Evolutionary conservation across 805 yeast species (phyloP), one percentile per base, ranked within the genome.

Genomic region (Starmerella sp.): DNA sequence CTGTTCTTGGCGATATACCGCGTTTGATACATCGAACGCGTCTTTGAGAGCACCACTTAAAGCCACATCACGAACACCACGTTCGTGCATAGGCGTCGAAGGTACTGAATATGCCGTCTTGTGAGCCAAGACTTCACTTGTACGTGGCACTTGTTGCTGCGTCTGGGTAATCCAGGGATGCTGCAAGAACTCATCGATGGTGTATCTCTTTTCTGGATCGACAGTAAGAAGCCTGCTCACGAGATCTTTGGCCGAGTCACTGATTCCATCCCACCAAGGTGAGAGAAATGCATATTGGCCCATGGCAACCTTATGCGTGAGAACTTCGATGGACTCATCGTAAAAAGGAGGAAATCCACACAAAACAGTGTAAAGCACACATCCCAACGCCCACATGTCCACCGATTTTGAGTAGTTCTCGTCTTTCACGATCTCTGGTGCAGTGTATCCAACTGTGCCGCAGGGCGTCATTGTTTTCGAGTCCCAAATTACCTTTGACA

Each of bases 321-420:
- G 74, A 1, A 77, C 75, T 56, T 84, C 90, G 57, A 83, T 83
- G 56, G 82, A 73, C 65, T 86, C 93, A 66, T 87, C 95, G 69
- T 89, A 93, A 66, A 93, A 93, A 5, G 98, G 98, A 0, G 98
- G 98, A 71, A 93, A 93, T 4, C 98, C 98, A 72, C 97, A 93
- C 37, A 93, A 73, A 44, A 93, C 73, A 0, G 97, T 93, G 67
- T 93, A 93, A 54, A 93, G 71, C 0, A 93, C 96, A 71, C 98
- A 93, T 0, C 98, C 98, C 53, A 93, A 74, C 5, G 97, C 97
- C 98, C 98, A 93, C 93, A 93, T 87, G 68, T 93, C 98, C 38
- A 93, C 98, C 60, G 89, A 84, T 72, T 86, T 88, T 1, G 96
- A 86, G 67, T 93, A 93, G 48, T 82, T 77, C 72, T 90, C 95